These are phyloP conservation scores for Fusarium musae DNA, from an alignment of 2,329 filamentous ascomycete genomes.

Conservation along the genomic window DNA sequence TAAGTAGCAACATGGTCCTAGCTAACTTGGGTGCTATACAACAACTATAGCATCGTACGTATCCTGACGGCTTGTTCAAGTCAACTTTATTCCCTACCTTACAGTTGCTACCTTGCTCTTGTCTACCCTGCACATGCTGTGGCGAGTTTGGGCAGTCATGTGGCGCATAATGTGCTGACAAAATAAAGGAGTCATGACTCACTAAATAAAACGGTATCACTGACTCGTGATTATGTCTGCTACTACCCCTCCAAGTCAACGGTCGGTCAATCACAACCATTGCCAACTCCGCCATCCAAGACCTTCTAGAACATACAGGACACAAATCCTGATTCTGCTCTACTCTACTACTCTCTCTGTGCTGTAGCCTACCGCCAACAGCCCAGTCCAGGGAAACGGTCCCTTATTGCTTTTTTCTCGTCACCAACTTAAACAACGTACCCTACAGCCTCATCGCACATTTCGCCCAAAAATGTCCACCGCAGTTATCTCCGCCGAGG, in stretches of 20 bases:
- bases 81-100: background rate
- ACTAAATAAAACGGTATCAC: fast-evolving
- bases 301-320: slow-evolving; percentile 43
- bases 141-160: slow-evolving; percentile 8
- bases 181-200: slow-evolving; percentile 15
- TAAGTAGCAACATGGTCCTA: background rate
- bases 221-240: slow-evolving; percentile 18
- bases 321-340: slow-evolving; percentile 30
- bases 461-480: slow-evolving; percentile 50
- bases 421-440: background rate
- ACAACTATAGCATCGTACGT: background rate
- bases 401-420: background rate
- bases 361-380: slow-evolving; percentile 1
- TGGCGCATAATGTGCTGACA: slow-evolving; percentile 7
- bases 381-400: background rate
- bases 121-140: background rate
- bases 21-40: background rate
- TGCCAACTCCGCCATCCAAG: slow-evolving; percentile 37
- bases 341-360: background rate
- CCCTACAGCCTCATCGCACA: background rate
- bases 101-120: background rate
- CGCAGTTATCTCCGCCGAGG: slow-evolving; percentile 62
- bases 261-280: background rate
- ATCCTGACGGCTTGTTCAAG: background rate
- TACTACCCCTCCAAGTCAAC: slow-evolving; percentile 34